A percentile compares a stretch with the other conserved stretches of the same genome.
Conservation (phyloP, 2,329 filamentous ascomycete genomes). For the Diaporthe ampelina region DNA sequence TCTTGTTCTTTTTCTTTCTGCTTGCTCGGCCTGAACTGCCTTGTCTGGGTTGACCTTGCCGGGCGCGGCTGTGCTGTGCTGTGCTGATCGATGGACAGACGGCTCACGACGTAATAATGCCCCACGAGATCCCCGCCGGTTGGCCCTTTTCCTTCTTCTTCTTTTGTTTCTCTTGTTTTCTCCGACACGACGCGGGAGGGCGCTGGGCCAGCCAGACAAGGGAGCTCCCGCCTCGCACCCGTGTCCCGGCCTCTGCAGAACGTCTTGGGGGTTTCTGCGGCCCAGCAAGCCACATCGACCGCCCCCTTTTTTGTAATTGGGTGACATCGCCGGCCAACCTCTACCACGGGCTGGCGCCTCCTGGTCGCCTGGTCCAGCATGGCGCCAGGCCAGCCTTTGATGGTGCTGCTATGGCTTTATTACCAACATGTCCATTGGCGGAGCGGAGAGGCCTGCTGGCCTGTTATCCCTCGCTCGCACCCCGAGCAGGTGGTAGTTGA, state of each 20-base stretch:
- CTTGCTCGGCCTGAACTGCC: neutral
- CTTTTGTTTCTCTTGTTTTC: constrained; percentile 25
- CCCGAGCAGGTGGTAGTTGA: constrained; percentile 26
- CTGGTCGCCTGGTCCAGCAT: neutral
- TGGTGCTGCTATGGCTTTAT: constrained; percentile 4
- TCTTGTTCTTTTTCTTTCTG: neutral
- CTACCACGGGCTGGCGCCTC: constrained; percentile 22
- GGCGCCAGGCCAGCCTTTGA: constrained; percentile 3
- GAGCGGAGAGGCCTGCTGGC: constrained; percentile 1
- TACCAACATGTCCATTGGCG: constrained; percentile 6
- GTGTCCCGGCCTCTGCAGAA: constrained; percentile 9
- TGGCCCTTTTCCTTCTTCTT: neutral
- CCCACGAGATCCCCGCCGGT: constrained; percentile 29
- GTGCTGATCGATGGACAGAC: constrained; percentile 1
- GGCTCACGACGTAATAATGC: constrained; percentile 25
- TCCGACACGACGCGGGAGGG: constrained; percentile 21
- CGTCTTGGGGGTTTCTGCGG: constrained; percentile 3
- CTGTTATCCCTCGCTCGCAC: neutral
- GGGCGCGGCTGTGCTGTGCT: constrained; percentile 14
- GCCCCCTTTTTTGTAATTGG: constrained; percentile 29
- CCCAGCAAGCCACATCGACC: constrained; percentile 35
- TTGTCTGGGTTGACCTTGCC: neutral
- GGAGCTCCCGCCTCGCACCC: constrained; percentile 25
- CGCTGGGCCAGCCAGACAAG: constrained; percentile 28
- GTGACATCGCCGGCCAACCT: constrained; percentile 33